Conservation (phyloP, 2,329 filamentous ascomycete species). For the Aspergillus novoparasiticus region DNA sequence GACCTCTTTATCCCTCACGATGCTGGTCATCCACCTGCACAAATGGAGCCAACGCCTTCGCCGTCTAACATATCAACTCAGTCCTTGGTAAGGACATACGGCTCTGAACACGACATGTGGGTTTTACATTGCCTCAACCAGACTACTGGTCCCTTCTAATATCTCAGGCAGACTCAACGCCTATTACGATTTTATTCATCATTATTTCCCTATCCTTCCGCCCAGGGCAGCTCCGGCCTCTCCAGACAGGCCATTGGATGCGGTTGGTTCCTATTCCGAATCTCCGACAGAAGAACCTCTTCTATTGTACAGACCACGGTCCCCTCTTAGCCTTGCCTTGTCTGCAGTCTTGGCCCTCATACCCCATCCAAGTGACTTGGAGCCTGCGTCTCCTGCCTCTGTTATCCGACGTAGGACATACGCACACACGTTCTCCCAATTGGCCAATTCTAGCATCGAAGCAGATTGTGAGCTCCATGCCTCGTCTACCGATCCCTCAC, state of each 20-base stretch:
- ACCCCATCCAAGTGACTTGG: constrained; percentile 43
- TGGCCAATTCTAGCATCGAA: constrained; percentile 44
- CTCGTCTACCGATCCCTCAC: constrained; percentile 43
- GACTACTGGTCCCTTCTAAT: constrained; percentile 18
- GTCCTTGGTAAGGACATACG: constrained; percentile 42
- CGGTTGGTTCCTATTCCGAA: constrained; percentile 31
- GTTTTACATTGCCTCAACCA: constrained; percentile 16
- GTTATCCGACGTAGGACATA: constrained; percentile 41
- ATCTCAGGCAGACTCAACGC: constrained; percentile 41
- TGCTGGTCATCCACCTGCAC: constrained; percentile 25
- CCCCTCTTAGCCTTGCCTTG: constrained; percentile 48
- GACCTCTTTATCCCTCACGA: constrained; percentile 34
- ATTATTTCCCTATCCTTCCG: constrained; percentile 49
- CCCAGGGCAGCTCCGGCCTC: constrained; percentile 34
- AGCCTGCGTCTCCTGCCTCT: constrained; percentile 38
- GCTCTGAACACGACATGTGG: constrained; percentile 45
- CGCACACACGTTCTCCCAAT: constrained; percentile 44
- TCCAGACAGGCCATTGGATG: constrained; percentile 38
- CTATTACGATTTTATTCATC: constrained; percentile 50
- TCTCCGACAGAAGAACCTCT: constrained; percentile 34
- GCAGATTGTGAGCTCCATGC: constrained; percentile 46
- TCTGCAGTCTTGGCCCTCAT: constrained; percentile 47
- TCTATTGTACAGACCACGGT: constrained; percentile 40
- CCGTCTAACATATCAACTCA: constrained; percentile 28
- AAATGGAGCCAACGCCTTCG: constrained; percentile 32